A percentile compares a stretch with the other conserved stretches of the same genome.
phyloP scores from a whole-genome alignment of 2,329 filamentous ascomycete genomes.

The Nothophoma quercina region DNA sequence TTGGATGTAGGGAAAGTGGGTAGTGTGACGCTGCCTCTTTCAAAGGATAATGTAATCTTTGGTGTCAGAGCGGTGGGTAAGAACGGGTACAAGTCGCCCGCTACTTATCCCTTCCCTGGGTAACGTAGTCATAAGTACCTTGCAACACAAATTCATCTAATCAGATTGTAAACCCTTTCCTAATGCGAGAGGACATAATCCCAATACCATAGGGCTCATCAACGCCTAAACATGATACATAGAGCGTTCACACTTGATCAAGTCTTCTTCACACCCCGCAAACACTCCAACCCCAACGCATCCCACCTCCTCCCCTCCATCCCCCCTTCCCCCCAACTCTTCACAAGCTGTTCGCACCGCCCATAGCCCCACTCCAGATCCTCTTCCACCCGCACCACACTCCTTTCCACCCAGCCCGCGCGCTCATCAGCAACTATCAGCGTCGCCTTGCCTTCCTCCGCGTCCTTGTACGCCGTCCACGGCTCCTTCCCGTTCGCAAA shows the following conservation, averaged over 20 bases:
- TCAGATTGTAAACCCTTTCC: too few species aligned
- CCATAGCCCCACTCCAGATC: slow-evolving; percentile 20
- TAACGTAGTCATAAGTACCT: not conserved
- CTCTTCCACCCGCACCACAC: slow-evolving; percentile 21
- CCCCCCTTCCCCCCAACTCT: slow-evolving; percentile 17
- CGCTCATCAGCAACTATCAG: slow-evolving; percentile 34
- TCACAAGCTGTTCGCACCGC: slow-evolving; percentile 23
- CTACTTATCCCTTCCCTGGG: slow-evolving; percentile 54
- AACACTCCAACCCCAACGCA: slow-evolving; percentile 20
- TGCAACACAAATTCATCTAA: not conserved
- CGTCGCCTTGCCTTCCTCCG: slow-evolving; percentile 13
- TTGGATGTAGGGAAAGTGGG: slow-evolving; percentile 59
- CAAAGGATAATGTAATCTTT: slow-evolving; percentile 67
- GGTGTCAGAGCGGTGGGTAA: slow-evolving; percentile 61
- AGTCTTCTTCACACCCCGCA: slow-evolving; percentile 14
- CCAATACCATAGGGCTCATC: too few species aligned
- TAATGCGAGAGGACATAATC: too few species aligned
- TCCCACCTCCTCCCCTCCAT: slow-evolving; percentile 16
- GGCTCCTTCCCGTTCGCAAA: slow-evolving; percentile 32
- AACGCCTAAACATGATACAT: too few species aligned
- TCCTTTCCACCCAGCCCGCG: slow-evolving; percentile 32
- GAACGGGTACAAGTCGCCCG: slow-evolving; percentile 61
- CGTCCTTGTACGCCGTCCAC: slow-evolving; percentile 28
- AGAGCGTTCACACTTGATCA: not conserved
- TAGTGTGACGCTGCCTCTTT: slow-evolving; percentile 57